Evolutionary conservation across 148 eudicot species (phyloP).

Genomic region (Persicaria tinctoria): DNA sequence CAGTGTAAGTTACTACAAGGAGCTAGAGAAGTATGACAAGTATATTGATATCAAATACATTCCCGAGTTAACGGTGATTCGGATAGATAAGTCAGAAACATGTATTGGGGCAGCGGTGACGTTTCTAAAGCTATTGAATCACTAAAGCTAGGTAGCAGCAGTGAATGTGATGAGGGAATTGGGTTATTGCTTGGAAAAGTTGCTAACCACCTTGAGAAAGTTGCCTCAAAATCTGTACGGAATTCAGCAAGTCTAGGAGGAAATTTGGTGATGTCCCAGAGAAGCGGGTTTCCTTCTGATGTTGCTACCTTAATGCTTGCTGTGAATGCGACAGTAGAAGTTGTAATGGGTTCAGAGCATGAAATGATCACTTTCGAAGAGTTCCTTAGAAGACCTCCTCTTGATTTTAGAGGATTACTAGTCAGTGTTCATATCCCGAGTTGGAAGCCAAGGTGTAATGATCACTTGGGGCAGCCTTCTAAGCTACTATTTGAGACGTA

Average conservation of each 20-base stretch:
- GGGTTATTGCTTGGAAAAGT: constrained; percentile 34
- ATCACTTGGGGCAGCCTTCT: constrained; percentile 35
- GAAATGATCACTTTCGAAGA: too few species aligned
- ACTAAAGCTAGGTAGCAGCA: constrained; percentile 33
- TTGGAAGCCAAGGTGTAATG: constrained; percentile 20
- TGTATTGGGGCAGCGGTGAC: constrained; percentile 77
- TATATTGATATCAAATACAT: too few species aligned
- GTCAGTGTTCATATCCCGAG: constrained; percentile 53
- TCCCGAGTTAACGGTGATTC: too few species aligned
- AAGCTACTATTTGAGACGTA: constrained; percentile 21
- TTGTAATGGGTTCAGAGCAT: too few species aligned
- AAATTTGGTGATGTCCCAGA: too few species aligned
- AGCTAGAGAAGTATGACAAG: too few species aligned
- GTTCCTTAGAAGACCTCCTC: constrained; percentile 53
- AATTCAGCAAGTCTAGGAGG: constrained; percentile 74
- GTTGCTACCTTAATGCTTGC: too few species aligned
- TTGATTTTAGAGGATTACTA: constrained; percentile 49
- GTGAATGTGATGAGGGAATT: constrained; percentile 11
- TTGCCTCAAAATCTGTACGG: constrained; percentile 58
- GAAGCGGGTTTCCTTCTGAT: too few species aligned
- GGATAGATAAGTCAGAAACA: constrained; percentile 28
- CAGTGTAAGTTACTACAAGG: too few species aligned
- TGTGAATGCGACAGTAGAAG: too few species aligned
- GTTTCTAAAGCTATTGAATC: constrained; percentile 45
- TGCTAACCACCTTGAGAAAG: constrained; percentile 69